These are phyloP conservation scores for Metschnikowia picachoensis DNA, from an alignment of 805 yeast genomes.

Conservation along the genomic window DNA sequence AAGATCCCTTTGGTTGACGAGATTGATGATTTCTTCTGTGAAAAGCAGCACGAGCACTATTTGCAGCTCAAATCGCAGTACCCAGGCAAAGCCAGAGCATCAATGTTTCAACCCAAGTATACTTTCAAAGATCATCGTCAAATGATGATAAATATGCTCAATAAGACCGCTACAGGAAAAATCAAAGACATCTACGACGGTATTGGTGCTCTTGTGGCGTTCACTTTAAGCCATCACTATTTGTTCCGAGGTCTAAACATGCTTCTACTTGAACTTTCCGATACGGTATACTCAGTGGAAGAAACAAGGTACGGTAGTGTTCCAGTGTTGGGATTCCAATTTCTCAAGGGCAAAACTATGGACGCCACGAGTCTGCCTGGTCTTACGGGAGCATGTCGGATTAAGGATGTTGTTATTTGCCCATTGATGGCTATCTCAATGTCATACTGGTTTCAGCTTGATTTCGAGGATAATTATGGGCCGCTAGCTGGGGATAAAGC, in stretches of 20 bases:
- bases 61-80: neutral
- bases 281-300: neutral
- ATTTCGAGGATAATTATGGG: neutral
- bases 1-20: neutral
- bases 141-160: conserved; percentile 1
- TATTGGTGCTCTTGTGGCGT: conserved; percentile 1
- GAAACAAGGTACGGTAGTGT: neutral
- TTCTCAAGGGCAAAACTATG: neutral
- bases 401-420: neutral
- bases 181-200: neutral
- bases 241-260: conserved; percentile 2
- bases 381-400: neutral
- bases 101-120: neutral
- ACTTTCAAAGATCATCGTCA: neutral
- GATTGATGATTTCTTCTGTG: neutral
- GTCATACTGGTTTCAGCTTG: conserved; percentile 5
- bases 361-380: neutral
- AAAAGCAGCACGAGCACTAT: neutral
- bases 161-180: neutral
- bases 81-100: neutral
- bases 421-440: conserved; percentile 1
- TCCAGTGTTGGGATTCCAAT: neutral
- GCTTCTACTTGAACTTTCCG: conserved; percentile 1
- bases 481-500: neutral
- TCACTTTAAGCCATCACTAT: conserved; percentile 5